Percentiles rank a stretch among this genome's conserved stretches.
These are phyloP conservation scores for Colletotrichum tropicicola DNA, from an alignment of 2,329 filamentous ascomycete genomes.

Conservation along the genomic window DNA sequence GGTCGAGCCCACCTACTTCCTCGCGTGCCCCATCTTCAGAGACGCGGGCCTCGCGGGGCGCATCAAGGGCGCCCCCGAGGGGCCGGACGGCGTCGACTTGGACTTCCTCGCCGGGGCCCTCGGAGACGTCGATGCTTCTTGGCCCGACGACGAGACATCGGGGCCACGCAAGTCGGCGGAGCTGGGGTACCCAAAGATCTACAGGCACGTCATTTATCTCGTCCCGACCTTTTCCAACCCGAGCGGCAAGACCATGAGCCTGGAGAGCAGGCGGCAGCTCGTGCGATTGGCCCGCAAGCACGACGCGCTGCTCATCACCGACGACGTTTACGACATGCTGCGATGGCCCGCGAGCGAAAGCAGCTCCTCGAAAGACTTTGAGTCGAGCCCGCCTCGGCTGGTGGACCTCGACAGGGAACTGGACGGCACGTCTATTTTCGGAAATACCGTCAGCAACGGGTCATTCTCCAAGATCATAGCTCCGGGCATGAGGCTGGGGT, in stretches of 20 bases:
- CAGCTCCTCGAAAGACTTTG: slow-evolving; percentile 38
- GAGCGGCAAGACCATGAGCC: slow-evolving; percentile 81
- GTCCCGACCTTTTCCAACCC: slow-evolving; percentile 92
- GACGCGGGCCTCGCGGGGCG: slow-evolving; percentile 47
- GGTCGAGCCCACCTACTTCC: slow-evolving; percentile 82
- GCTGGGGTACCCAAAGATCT: slow-evolving; percentile 71
- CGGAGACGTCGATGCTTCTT: not conserved
- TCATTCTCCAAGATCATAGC: slow-evolving; percentile 89
- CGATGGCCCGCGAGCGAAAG: slow-evolving; percentile 67
- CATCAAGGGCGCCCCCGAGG: slow-evolving; percentile 77
- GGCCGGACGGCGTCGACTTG: slow-evolving; percentile 79
- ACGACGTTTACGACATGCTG: slow-evolving; percentile 94
- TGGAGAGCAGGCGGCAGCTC: slow-evolving; percentile 72
- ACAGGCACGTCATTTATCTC: slow-evolving; percentile 86
- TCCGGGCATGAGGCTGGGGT: slow-evolving; percentile 84
- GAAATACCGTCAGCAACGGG: slow-evolving; percentile 87
- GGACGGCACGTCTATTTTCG: slow-evolving; percentile 71
- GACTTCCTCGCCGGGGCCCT: slow-evolving; percentile 61
- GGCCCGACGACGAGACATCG: not conserved
- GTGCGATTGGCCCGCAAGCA: slow-evolving; percentile 78
- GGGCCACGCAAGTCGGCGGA: not conserved
- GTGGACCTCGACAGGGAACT: slow-evolving; percentile 74
- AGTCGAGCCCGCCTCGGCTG: slow-evolving; percentile 72
- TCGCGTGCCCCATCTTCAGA: slow-evolving; percentile 73
- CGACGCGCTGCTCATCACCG: slow-evolving; percentile 82